Evolutionary conservation across 495 filamentous ascomycete genomes (phyloP), one percentile per base, ranked within the genome.

Genomic region (Penicillium atrosanguineum): DNA sequence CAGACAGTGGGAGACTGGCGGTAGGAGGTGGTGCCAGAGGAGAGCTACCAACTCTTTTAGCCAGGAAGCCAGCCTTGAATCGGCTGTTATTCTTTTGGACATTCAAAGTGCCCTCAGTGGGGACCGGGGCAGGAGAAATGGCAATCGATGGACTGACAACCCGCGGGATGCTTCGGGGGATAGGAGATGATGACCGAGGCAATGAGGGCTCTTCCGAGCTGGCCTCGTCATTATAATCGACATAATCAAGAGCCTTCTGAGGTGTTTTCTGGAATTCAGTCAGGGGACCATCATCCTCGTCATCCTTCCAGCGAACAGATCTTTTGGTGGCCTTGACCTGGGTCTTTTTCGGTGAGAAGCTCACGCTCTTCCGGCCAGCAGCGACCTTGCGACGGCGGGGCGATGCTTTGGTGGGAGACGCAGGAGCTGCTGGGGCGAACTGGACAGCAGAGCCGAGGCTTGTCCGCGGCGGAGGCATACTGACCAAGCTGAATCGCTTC

Each of bases 261-360:
- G 91, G 93, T 5, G 92, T 95, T 70, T 89, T 89, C 65, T 92
- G 87, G 56, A 91, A 95, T 62, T 96, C 93, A 48, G 89, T 89
- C 26, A 97, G 72, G 28, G 85, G 79, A 9, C 90, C 90, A 62
- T 97, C 87, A 25, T 84, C 82, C 46, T 88, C 88, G 60, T 97
- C 94, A 64, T 98, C 94, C 43, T 88, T 85, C 95, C 95, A 98
- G 48, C 91, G 80, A 14, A 98, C 94, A 36, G 80, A 83, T 60
- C 89, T 78, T 74, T 95, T 94, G 16, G 65, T 50, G 23, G 71
- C 56, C 54, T 85, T 86, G 3, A 79, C 76, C 26, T 84, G 79
- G 0, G 75, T 72, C 74, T 94, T 94, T 76, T 89, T 93, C 0
- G 89, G 89, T 3, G 89, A 88, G 63, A 96, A 95, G 26, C 84